These are phyloP conservation scores for Emmonsiellopsis sp. DNA, from an alignment of 2,329 filamentous ascomycete genomes.

Conservation along the genomic window DNA sequence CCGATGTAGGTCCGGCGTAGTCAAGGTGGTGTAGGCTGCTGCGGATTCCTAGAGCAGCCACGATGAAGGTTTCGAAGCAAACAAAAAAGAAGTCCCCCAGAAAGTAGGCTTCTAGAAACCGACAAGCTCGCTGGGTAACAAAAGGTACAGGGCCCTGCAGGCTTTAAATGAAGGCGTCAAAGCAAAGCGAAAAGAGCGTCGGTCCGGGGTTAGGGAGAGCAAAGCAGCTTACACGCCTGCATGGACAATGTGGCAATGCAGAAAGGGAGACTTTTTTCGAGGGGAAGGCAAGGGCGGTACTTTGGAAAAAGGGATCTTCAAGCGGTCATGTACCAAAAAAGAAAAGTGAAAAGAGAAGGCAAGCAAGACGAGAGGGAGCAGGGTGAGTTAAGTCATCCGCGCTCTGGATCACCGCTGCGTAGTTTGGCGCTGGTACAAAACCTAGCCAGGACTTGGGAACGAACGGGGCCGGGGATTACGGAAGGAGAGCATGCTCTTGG, in stretches of 20 bases:
- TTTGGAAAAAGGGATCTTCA: not conserved
- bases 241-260: not conserved
- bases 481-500: constrained; percentile 1
- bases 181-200: not conserved
- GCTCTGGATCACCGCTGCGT: constrained; percentile 1
- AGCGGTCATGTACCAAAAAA: not conserved
- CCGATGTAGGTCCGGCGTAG: constrained; percentile 24
- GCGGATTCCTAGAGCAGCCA: constrained; percentile 33
- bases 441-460: constrained; percentile 4
- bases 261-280: not conserved
- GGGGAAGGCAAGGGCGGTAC: not conserved
- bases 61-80: constrained; percentile 19
- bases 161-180: not conserved
- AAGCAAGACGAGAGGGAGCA: constrained; percentile 5
- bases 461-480: constrained; percentile 7
- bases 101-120: not conserved
- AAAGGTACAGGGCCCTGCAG: not conserved
- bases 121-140: not conserved
- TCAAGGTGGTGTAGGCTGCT: constrained; percentile 19
- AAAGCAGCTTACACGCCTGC: not conserved
- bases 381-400: constrained; percentile 2
- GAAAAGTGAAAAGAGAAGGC: not conserved
- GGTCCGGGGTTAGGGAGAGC: not conserved
- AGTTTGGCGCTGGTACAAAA: constrained; percentile 5
- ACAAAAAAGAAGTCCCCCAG: no score